Conservation (phyloP, 179 eudicot genomes). For the Silene coronaria region DNA sequence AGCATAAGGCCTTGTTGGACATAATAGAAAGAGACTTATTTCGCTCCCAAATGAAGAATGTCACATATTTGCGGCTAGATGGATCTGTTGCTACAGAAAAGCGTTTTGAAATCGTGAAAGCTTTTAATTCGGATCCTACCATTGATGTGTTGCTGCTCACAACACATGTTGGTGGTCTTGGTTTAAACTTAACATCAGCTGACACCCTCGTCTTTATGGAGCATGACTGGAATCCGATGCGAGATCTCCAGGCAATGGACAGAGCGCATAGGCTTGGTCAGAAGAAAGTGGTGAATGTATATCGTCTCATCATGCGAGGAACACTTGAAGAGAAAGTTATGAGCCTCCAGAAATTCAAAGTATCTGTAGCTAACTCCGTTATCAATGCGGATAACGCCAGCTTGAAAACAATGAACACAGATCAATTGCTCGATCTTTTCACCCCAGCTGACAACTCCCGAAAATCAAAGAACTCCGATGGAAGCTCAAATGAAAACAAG, state of each 20-base stretch:
- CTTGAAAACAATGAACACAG: constrained; percentile 97
- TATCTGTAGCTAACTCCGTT: constrained; percentile 90
- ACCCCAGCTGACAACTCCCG: constrained; percentile 68
- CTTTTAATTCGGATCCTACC: constrained; percentile 98
- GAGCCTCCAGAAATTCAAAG: constrained; percentile 97
- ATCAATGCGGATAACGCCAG: constrained; percentile 96
- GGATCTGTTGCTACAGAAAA: constrained; percentile 88
- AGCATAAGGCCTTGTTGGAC: constrained; percentile 94
- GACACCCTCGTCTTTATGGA: constrained; percentile 98
- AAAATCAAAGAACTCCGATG: constrained; percentile 47
- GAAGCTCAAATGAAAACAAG: constrained; percentile 41
- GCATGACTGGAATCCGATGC: constrained; percentile 99
- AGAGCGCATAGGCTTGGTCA: constrained; percentile 99
- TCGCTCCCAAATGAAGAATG: constrained; percentile 80
- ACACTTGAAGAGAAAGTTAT: constrained; percentile 98
- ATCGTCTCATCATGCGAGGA: constrained; percentile 98
- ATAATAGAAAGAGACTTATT: constrained; percentile 87
- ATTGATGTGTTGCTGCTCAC: constrained; percentile 91
- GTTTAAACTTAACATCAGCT: constrained; percentile 92
- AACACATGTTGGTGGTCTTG: constrained; percentile 98
- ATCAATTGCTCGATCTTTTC: constrained; percentile 93
- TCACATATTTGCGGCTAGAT: constrained; percentile 87
- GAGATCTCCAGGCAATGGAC: constrained; percentile 99
- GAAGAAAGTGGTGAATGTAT: constrained; percentile 89
- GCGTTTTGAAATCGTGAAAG: constrained; percentile 93